Base-by-base conservation (phyloP, 192 early-diverging fungal genomes). In the Polychytrium aggregatum region DNA sequence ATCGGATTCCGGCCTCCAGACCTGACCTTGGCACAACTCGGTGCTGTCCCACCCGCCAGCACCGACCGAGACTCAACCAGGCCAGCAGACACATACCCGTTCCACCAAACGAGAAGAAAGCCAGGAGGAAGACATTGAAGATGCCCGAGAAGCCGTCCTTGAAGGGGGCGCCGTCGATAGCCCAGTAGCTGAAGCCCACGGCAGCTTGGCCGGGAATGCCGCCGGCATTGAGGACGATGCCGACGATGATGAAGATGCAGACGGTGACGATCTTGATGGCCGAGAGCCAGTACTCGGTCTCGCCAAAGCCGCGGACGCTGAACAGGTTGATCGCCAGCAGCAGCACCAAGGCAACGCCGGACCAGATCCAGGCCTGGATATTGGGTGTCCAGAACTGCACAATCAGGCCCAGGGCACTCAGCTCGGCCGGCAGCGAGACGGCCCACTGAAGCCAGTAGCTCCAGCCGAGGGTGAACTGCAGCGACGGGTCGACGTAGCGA, bases 301-400 rank as follows among this genome's bases (percentile, higher is more conserved):
- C 91, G 52, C 88, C 91, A 71, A 86, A 95, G 17, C 83, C 81
- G 39, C 67, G 67, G 10, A 86, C 85, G 3, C 81, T 75, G 26
- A 87, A 53, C 0, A 81, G 53, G 55, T 95, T 90, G 21, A 95
- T 62, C 26, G 56, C 28, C 33, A 86, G 62, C 55, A 95, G 82
- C 0, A 83, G 42, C 1, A 72, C 18, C 14, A 91, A 59, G 37
- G 84, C 70, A 5, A 81, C 44, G 20, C 57, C 52, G 20, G 76
- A 63, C 51, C 56, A 68, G 33, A 77, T 68, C 66, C 65, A 76
- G 0, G 60, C 51, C 35, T 71, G 65, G 8, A 79, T 44, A 41
- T 68, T 39, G 11, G 74, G 78, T 37, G 63, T 67, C 78, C 83
- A 85, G 56, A 64, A 83, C 16, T 76, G 69, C 53, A 92, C 73